Base-by-base conservation (phyloP, 305 asterid species). In the Fraxinus platypoda region DNA sequence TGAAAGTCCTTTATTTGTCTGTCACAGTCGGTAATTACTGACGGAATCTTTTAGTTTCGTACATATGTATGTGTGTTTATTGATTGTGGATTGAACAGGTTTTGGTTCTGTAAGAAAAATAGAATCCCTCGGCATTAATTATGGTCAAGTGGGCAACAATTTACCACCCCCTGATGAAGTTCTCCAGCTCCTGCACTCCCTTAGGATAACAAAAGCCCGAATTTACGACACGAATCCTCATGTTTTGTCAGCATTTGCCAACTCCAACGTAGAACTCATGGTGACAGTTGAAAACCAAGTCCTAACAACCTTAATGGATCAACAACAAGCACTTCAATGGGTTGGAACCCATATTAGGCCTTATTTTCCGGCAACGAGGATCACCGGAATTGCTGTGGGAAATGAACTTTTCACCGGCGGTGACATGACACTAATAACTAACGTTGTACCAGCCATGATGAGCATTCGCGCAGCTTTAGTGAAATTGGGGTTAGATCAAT, bases 61-160 rank as follows among this genome's bases (percentile, higher is more conserved):
- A 3, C 54, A 12, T 43, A 8, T 46, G 57, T 46, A 13, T 41
- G 49, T 46, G 23, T 38, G 7, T 38, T 11, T 25, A 21, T 41
- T 25, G 76, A n/a, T 3, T 19, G 35, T 21, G 52, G 30, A 59
- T 31, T 23, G 15, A 49, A 80, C 89, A 90, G 93, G 91, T 80
- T 74, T 85, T 3, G 87, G 85, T 34, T 79, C 81, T 28, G 17
- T 88, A 3, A 76, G 73, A 84, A 83, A 76, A 76, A 97, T 82
- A 23, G 87, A 87, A 77, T 88, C 95, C 11, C 83, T 95, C 75
- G 99, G 99, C 81, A 93, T 95, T 66, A 95, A 95, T 82, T 95
- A 95, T 82, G 99, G 99, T 34, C 97, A 94, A 83, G 96, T 95
- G 5, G 99, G 78, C n/a, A 91, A 95, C 94, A 90, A 95, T 41